Evolutionary conservation across 345 rosid genomes (phyloP), one percentile per base, ranked within the genome.

Genomic region (Brassica juncea): DNA sequence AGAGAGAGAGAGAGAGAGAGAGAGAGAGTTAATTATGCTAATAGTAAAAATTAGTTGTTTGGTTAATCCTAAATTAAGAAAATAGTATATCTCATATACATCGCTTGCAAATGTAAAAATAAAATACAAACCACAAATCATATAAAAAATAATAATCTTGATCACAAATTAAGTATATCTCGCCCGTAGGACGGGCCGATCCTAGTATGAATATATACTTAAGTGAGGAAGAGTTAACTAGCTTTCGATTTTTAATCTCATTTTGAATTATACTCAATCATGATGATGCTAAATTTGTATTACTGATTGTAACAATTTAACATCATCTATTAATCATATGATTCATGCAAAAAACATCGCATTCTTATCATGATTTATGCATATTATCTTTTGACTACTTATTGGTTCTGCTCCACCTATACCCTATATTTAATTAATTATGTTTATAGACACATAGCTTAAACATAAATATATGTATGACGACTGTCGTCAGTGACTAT

Each of bases 401-500:
- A 16, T 77, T 73, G 73, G 77, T 31, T 77, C 73, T 30, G 73
- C 69, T 67, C 21, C 68, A 72, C 77, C 82, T 59, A 42, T 23
- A 72, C 69, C 23, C 21, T 39, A 64, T 47, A 39, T 58, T 42
- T 79, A 21, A 66, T 72, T 39, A 21, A 2, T 8, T 70, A 39
- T 55, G 3, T 54, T 71, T 21, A 71, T 16, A 27, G 23, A 64
- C 4, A 35, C 37, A 47, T 7, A 57, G 30, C 68, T 58, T 66
- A 55, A 63, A 70, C 55, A 61, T 70, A 30, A 31, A 31, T 32
- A 42, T 30, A 49, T 70, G 64, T 30, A 8, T 9, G 23, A 58
- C 12, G 62, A 59, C 35, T 14, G 1, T 62, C 28, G n/a, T 70
- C 39, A 62, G 75, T 62, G 75, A 19, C 19, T 14, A 49, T n/a